These are phyloP conservation scores for Lathyrus sativus DNA, from an alignment of 306 rosid genomes.

Conservation along the genomic window DNA sequence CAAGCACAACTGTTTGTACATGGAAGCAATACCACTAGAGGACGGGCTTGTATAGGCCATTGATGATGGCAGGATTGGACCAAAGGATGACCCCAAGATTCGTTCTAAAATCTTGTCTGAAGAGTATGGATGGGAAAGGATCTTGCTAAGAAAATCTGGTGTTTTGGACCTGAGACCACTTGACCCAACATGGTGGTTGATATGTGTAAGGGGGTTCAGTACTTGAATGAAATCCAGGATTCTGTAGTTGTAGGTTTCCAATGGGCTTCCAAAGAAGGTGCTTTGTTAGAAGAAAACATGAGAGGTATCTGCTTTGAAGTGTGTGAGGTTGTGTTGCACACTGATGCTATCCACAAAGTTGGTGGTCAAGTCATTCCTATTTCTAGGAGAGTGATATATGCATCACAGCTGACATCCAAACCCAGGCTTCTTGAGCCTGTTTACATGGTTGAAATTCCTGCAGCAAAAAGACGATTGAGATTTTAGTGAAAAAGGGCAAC, in stretches of 20 bases:
- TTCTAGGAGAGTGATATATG: constrained; percentile 76
- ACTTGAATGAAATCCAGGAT: constrained; percentile 80
- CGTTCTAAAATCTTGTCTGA: constrained; percentile 68
- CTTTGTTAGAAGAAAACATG: constrained; percentile 80
- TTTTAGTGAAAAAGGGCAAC: too few relatives aligned
- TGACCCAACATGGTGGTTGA: constrained; percentile 95
- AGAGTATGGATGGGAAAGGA: constrained; percentile 86
- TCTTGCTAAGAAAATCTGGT: constrained; percentile 90
- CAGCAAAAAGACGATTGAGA: too few relatives aligned
- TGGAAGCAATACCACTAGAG: constrained; percentile 69
- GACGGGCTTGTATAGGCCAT: constrained; percentile 78
- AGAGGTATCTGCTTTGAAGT: constrained; percentile 77
- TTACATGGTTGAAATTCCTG: constrained; percentile 78
- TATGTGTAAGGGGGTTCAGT: constrained; percentile 88
- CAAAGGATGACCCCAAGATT: constrained; percentile 75
- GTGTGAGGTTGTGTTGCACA: constrained; percentile 74
- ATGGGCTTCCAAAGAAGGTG: constrained; percentile 92
- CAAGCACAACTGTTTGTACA: constrained; percentile 89
- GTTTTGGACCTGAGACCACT: constrained; percentile 79
- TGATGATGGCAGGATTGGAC: constrained; percentile 79
- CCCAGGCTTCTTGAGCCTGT: constrained; percentile 90
- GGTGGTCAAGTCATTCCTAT: constrained; percentile 89
- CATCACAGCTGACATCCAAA: constrained; percentile 70
- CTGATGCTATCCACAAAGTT: constrained; percentile 85
- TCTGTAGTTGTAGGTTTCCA: constrained; percentile 82